Evolutionary conservation across 305 asterid genomes (phyloP), one percentile per base, ranked within the genome.

Genomic region (Plantago coronopus): DNA sequence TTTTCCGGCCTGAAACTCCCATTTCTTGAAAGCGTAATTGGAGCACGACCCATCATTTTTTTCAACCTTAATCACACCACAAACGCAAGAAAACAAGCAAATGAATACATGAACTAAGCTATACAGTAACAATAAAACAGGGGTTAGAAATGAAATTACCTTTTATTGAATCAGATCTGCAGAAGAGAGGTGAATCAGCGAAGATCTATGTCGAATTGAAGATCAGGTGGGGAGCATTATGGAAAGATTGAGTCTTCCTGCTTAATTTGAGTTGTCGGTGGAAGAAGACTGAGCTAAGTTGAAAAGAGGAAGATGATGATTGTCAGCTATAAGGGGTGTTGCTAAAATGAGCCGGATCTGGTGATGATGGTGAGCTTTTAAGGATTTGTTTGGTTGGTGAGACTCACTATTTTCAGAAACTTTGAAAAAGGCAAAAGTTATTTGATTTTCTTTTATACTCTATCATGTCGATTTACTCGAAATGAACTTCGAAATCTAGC

Each of bases 1-100:
- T 81, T 81, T 72, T 88, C 95, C 4, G 91, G 83, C 73, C 91
- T 65, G 62, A 86, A 84, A 74, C 74, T 62, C 46, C 82, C 95
- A 64, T 64, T 76, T 60, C 96, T 67, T 2, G 81, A 80, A 2
- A 78, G 65, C 67, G 73, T 66, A 59, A 75, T 54, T 31, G 83
- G 76, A 22, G 86, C 73, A 44, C 95, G 86, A 63, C 78, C 71
- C 79, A 83, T 29, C 91, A 85, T 91, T 81, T 76, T 69, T 17
- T 47, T 14, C 62, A 46, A 43, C 42, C 63, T 16, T 23, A 54
- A 25, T 27, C 18, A 19, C 50, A 48, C 22, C 50, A 9, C 9
- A 16, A 34, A 57, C 12, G 48, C 10, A 56, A 18, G 34, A 17
- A 17, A 17, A 56, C 18, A 19, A 17, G 8, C 6, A 12, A 48